Conservation (phyloP, 768 basidiomycete genomes). For the Boletus subparvulus region DNA sequence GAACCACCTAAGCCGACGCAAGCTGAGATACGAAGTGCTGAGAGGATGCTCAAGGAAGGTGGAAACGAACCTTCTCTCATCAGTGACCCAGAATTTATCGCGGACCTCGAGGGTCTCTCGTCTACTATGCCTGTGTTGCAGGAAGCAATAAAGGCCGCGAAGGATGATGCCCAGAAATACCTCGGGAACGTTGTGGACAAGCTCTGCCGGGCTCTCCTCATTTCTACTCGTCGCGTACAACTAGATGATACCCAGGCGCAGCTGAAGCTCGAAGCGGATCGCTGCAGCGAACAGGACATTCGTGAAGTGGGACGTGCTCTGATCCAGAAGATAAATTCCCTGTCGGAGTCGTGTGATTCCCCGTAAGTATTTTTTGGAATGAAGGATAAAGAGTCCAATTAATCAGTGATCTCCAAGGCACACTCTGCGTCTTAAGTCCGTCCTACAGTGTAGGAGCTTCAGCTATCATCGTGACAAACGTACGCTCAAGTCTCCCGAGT, state of each 20-base stretch:
- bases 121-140: constrained; percentile 14
- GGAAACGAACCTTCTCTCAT: constrained; percentile 18
- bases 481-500: background rate
- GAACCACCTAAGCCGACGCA: constrained; percentile 8
- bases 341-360: constrained; percentile 17
- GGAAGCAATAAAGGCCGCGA: constrained; percentile 15
- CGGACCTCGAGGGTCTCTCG: constrained; percentile 20
- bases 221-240: constrained; percentile 13
- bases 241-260: constrained; percentile 17
- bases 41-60: constrained; percentile 25
- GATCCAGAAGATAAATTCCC: constrained; percentile 18
- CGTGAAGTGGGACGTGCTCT: constrained; percentile 17
- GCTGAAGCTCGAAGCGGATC: constrained; percentile 13
- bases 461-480: background rate
- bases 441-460: background rate
- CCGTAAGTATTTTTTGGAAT: constrained; percentile 8
- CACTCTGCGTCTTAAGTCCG: constrained; percentile 16
- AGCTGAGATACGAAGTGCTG: constrained; percentile 11
- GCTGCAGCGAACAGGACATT: constrained; percentile 9
- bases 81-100: constrained; percentile 21
- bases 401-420: constrained; percentile 7
- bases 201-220: constrained; percentile 15
- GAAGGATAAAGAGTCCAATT: background rate
- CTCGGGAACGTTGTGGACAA: constrained; percentile 18
- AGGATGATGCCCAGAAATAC: constrained; percentile 19